Conservation (phyloP, 495 filamentous ascomycete genomes). For the Niebla homalea region DNA sequence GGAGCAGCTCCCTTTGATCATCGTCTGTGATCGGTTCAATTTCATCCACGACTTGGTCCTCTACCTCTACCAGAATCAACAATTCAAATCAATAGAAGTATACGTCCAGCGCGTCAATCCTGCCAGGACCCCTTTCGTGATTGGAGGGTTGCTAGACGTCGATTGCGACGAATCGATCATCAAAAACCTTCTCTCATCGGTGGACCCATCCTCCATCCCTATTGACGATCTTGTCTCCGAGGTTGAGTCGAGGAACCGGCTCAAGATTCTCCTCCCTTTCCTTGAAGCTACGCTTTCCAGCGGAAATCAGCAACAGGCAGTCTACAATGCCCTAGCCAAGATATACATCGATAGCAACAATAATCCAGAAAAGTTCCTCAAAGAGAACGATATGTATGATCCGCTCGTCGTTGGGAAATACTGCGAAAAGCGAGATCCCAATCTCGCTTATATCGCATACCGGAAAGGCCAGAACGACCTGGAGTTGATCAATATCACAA, state of each 20-base stretch:
- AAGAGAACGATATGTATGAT: conserved; percentile 97
- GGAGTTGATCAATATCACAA: conserved; percentile 93
- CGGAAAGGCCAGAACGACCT: conserved; percentile 95
- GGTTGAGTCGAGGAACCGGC: conserved; percentile 86
- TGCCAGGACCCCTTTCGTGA: conserved; percentile 78
- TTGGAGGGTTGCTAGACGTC: conserved; percentile 91
- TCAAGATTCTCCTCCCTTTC: conserved; percentile 94
- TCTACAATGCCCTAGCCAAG: conserved; percentile 97
- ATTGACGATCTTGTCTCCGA: conserved; percentile 93
- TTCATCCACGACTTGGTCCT: conserved; percentile 95
- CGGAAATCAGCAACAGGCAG: conserved; percentile 93
- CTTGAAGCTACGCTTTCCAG: conserved; percentile 80
- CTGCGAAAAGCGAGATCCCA: conserved; percentile 97
- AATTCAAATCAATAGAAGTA: conserved; percentile 98
- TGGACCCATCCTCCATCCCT: conserved; percentile 72
- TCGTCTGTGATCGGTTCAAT: conserved; percentile 97
- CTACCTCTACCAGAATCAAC: conserved; percentile 97
- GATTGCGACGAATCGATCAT: conserved; percentile 95
- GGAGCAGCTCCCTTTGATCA: conserved; percentile 92
- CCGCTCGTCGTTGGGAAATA: conserved; percentile 89
- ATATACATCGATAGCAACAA: conserved; percentile 99
- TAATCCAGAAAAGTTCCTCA: conserved; percentile 95
- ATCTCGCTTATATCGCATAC: conserved; percentile 91
- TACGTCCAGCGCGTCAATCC: conserved; percentile 99
- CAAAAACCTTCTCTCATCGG: conserved; percentile 79